Percentiles rank a stretch among this genome's conserved stretches.
phyloP scores from a whole-genome alignment of 2,329 filamentous ascomycete genomes.

The Byssoonygena ceratinophila region DNA sequence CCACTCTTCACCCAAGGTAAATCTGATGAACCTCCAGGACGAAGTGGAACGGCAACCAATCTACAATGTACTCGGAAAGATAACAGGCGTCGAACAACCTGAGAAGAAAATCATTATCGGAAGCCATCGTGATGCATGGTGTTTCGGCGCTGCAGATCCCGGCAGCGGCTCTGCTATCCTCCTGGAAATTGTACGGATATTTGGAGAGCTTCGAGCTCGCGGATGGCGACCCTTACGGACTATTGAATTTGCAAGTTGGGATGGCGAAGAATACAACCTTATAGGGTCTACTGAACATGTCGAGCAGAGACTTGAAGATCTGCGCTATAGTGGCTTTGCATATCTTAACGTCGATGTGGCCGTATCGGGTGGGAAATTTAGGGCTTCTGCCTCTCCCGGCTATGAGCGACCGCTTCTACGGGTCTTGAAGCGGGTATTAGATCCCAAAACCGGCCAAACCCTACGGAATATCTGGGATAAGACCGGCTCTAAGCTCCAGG shows the following conservation, averaged over 20 bases:
- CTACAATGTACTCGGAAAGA: conserved; percentile 81
- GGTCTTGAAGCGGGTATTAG: conserved; percentile 61
- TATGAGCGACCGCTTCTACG: conserved; percentile 62
- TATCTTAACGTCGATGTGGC: conserved; percentile 88
- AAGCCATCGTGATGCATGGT: conserved; percentile 88
- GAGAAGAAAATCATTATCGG: conserved; percentile 81
- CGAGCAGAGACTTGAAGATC: conserved; percentile 63
- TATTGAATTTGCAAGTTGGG: conserved; percentile 96
- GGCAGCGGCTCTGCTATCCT: conserved; percentile 84
- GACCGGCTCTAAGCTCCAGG: conserved; percentile 48
- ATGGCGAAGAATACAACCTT: conserved; percentile 83
- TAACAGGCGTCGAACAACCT: conserved; percentile 70
- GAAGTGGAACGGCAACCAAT: conserved; percentile 73
- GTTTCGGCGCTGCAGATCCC: conserved; percentile 74
- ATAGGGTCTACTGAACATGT: conserved; percentile 93
- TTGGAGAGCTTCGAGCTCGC: conserved; percentile 62
- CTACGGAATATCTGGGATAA: conserved; percentile 68
- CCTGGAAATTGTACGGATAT: conserved; percentile 75
- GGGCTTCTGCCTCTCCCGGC: conserved; percentile 68
- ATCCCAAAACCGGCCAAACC: conserved; percentile 61
- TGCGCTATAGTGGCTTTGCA: conserved; percentile 65
- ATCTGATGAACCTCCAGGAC: conserved; percentile 76
- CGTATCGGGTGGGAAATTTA: conserved; percentile 63
- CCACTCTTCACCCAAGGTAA: conserved; percentile 61
- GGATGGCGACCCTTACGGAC: conserved; percentile 91